A percentile compares a stretch with the other conserved stretches of the same genome.
These are phyloP conservation scores for Phoma sp. DNA, from an alignment of 2,329 filamentous ascomycete genomes.

Conservation along the genomic window DNA sequence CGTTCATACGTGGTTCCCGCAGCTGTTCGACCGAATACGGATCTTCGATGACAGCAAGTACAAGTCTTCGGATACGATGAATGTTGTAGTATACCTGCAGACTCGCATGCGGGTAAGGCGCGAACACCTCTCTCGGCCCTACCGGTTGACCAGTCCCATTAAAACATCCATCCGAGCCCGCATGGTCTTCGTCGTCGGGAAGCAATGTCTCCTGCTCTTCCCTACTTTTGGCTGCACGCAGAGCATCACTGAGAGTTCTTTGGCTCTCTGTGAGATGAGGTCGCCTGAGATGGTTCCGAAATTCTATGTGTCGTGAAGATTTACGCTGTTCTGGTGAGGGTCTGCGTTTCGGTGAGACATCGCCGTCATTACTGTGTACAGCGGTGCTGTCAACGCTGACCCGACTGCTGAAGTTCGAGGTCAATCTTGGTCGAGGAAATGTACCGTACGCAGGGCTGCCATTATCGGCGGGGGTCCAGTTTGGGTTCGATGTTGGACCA, in stretches of 20 bases:
- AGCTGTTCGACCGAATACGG: constrained; percentile 76
- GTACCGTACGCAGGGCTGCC: constrained; percentile 33
- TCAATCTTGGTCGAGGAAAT: constrained; percentile 27
- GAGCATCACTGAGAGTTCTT: constrained; percentile 46
- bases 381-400: constrained; percentile 29
- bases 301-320: constrained; percentile 38
- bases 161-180: constrained; percentile 54
- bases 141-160: constrained; percentile 44
- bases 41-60: constrained; percentile 62
- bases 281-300: constrained; percentile 41
- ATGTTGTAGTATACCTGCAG: constrained; percentile 80
- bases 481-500: constrained; percentile 35
- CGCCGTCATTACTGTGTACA: constrained; percentile 25
- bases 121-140: constrained; percentile 48
- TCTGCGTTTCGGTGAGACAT: constrained; percentile 30
- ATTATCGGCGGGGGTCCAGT: constrained; percentile 25
- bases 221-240: constrained; percentile 49
- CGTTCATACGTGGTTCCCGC: constrained; percentile 80
- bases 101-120: constrained; percentile 63
- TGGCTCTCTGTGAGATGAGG: constrained; percentile 41
- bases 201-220: constrained; percentile 58
- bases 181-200: constrained; percentile 52
- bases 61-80: constrained; percentile 62
- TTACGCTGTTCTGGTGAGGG: constrained; percentile 23
- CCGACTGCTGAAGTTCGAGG: constrained; percentile 20